Evolutionary conservation across 164 flowering plant genomes (phyloP).

Genomic region (Saururus chinensis): DNA sequence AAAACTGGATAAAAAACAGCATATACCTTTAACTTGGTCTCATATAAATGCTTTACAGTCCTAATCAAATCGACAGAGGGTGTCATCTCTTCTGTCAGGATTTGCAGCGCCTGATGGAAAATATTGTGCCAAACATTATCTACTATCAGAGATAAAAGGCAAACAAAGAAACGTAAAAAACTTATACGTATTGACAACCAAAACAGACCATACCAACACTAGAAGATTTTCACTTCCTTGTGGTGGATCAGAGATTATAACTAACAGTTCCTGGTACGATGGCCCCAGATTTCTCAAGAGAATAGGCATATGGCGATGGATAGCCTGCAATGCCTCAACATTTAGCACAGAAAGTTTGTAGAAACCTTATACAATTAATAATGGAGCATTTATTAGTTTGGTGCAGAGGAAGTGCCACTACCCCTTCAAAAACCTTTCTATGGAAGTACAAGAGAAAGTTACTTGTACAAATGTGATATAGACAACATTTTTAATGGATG

Average conservation of each 20-base stretch:
- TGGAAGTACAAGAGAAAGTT: background rate
- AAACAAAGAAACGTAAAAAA: background rate
- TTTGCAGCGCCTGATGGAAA: constrained; percentile 57
- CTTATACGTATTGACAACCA: background rate
- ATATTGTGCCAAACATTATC: constrained; percentile 7
- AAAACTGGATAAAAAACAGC: background rate
- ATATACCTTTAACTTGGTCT: constrained; percentile 77
- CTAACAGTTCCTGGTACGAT: constrained; percentile 62
- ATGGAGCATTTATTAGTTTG: background rate
- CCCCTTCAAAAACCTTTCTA: too few species aligned
- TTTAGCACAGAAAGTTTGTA: background rate
- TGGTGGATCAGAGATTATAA: constrained; percentile 86
- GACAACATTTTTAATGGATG: too few species aligned
- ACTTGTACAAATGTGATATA: background rate
- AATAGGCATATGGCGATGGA: constrained; percentile 84
- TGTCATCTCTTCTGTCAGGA: constrained; percentile 62
- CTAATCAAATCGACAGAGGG: constrained; percentile 73
- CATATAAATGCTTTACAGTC: constrained; percentile 82
- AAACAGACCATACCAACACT: constrained; percentile 42
- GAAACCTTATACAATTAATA: background rate
- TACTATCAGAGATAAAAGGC: constrained; percentile 3
- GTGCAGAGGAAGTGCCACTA: background rate
- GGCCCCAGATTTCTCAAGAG: constrained; percentile 73
- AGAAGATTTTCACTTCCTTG: constrained; percentile 90
- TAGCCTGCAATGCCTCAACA: constrained; percentile 45